Percentiles rank a stretch among this genome's conserved stretches.
phyloP scores from a whole-genome alignment of 768 basidiomycete species.

The Mrakia gelida region DNA sequence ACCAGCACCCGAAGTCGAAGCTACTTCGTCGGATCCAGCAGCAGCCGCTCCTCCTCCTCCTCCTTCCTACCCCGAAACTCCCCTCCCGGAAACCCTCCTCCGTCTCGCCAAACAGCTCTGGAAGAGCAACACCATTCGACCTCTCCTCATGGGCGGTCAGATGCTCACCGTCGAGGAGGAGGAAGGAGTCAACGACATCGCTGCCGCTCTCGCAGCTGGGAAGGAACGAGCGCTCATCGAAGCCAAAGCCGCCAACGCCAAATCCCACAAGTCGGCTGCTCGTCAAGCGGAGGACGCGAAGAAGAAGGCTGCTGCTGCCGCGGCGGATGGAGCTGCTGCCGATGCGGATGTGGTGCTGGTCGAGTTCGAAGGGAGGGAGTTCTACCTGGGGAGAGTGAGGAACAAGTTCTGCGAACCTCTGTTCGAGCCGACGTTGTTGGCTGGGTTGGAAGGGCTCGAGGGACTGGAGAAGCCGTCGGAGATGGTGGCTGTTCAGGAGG shows the following conservation, averaged over 20 bases:
- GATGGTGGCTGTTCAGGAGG: slow-evolving; percentile 26
- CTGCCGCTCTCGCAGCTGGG: slow-evolving; percentile 83
- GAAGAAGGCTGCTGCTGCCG: slow-evolving; percentile 53
- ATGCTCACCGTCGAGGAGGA: slow-evolving; percentile 53
- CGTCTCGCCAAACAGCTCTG: slow-evolving; percentile 36
- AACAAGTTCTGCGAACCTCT: slow-evolving; percentile 89
- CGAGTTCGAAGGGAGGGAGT: slow-evolving; percentile 51
- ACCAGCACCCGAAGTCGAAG: background rate
- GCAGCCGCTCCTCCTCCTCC: background rate
- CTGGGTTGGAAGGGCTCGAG: slow-evolving; percentile 19
- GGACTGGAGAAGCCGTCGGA: background rate
- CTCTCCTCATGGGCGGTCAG: slow-evolving; percentile 35
- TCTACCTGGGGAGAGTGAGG: slow-evolving; percentile 77
- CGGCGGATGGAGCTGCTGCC: slow-evolving; percentile 24
- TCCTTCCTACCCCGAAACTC: slow-evolving; percentile 9
- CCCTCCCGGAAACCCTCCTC: slow-evolving; percentile 56
- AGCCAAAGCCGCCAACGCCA: slow-evolving; percentile 48
- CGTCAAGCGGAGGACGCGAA: slow-evolving; percentile 51
- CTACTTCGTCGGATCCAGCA: background rate
- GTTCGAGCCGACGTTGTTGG: slow-evolving; percentile 64
- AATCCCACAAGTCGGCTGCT: slow-evolving; percentile 29
- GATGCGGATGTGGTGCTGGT: slow-evolving; percentile 32
- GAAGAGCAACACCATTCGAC: slow-evolving; percentile 32
- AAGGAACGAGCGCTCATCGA: slow-evolving; percentile 86
- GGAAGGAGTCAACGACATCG: slow-evolving; percentile 83